These are phyloP conservation scores for Thielaviopsis ethacetica DNA, from an alignment of 2,329 filamentous ascomycete genomes.

Conservation along the genomic window DNA sequence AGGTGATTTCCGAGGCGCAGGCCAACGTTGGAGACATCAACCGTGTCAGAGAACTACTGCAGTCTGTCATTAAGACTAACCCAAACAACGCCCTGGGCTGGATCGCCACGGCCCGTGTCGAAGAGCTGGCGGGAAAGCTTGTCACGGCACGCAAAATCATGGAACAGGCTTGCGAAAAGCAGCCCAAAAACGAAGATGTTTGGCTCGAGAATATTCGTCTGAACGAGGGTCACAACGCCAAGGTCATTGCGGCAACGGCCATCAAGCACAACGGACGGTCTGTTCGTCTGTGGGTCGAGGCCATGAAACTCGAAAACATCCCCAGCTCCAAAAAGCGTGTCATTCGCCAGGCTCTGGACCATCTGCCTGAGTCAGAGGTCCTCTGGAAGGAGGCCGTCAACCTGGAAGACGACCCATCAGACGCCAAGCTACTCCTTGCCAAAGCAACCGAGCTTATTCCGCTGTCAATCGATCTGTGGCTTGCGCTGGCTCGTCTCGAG, in stretches of 20 bases:
- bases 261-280: conserved; percentile 84
- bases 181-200: conserved; percentile 83
- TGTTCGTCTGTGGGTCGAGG: conserved; percentile 83
- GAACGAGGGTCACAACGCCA: conserved; percentile 84
- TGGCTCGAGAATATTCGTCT: conserved; percentile 94
- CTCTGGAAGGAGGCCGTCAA: conserved; percentile 99
- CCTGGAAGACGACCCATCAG: conserved; percentile 74
- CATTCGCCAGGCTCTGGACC: conserved; percentile 75
- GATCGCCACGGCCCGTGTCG: conserved; percentile 84
- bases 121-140: conserved; percentile 83
- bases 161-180: conserved; percentile 72
- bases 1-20: conserved; percentile 62
- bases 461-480: conserved; percentile 84
- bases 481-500: conserved; percentile 80
- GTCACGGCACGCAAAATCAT: conserved; percentile 82
- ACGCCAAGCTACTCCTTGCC: conserved; percentile 75
- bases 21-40: conserved; percentile 89
- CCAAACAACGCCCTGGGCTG: conserved; percentile 87
- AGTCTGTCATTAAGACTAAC: conserved; percentile 95
- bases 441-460: conserved; percentile 95
- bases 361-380: conserved; percentile 84
- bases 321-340: conserved; percentile 80
- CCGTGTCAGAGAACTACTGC: conserved; percentile 77
- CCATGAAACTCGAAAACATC: conserved; percentile 80
- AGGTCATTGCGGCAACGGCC: conserved; percentile 84